Conservation (phyloP, 345 rosid species). For the Cardamine occulta region DNA sequence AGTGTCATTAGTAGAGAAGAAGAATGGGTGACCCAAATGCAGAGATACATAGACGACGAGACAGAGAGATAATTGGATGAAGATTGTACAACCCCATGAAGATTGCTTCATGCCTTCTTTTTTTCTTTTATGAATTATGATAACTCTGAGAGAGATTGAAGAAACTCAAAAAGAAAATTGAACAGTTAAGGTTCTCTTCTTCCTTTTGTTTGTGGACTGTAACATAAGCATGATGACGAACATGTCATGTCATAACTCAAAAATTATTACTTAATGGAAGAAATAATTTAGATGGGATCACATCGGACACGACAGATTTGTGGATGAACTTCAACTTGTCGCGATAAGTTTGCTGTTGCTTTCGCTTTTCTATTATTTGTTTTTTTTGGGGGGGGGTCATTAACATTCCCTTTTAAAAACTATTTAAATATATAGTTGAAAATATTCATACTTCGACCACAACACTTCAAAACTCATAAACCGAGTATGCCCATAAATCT, state of each 20-base stretch:
- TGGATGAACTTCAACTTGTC: background rate
- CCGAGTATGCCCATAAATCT: background rate
- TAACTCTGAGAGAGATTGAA: background rate
- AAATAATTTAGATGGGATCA: constrained; percentile 12
- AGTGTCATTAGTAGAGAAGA: constrained; percentile 34
- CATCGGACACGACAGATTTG: constrained; percentile 27
- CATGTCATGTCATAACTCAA: constrained; percentile 25
- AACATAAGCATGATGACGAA: constrained; percentile 20
- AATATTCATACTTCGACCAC: background rate
- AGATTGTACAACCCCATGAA: constrained; percentile 65
- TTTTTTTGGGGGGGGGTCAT: background rate
- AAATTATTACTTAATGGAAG: background rate
- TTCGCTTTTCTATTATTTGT: background rate
- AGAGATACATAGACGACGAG: constrained; percentile 60
- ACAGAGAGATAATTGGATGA: constrained; percentile 61
- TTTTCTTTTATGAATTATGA: background rate
- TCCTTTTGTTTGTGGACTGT: background rate
- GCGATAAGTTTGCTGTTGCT: constrained; percentile 19
- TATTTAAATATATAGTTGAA: background rate
- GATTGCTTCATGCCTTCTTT: constrained; percentile 51
- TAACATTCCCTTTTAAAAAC: background rate
- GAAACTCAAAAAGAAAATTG: background rate
- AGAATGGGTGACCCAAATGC: constrained; percentile 60
- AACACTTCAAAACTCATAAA: background rate
- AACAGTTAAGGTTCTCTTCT: background rate